Percentiles rank a stretch among this genome's conserved stretches.
These are phyloP conservation scores for Endoconidiophora laricicola DNA, from an alignment of 2,329 filamentous ascomycete species.

Conservation along the genomic window DNA sequence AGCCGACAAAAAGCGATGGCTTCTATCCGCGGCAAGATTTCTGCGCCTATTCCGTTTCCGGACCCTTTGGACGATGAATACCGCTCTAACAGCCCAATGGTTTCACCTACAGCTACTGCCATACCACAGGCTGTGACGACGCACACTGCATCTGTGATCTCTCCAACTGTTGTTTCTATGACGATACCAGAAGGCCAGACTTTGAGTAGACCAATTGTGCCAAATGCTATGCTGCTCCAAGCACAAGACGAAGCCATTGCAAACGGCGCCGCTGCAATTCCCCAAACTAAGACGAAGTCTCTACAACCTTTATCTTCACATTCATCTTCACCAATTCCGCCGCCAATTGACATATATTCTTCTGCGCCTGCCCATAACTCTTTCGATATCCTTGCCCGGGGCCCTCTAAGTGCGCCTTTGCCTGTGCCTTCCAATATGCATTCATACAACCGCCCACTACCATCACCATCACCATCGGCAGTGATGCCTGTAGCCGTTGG, in stretches of 20 bases:
- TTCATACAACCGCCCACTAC: neutral
- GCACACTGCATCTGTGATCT: neutral
- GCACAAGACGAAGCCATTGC: slow-evolving; percentile 5
- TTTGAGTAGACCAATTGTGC: slow-evolving; percentile 10
- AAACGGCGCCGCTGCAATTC: neutral
- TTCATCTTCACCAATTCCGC: slow-evolving; percentile 1
- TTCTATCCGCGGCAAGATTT: slow-evolving; percentile 41
- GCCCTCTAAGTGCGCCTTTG: slow-evolving; percentile 4
- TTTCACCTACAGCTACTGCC: slow-evolving; percentile 10
- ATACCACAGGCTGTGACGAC: slow-evolving; percentile 3
- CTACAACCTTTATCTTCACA: neutral
- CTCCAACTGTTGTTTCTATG: too few relatives aligned
- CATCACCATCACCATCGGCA: slow-evolving; percentile 1
- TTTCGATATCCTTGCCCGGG: neutral
- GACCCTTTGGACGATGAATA: slow-evolving; percentile 35
- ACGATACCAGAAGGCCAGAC: slow-evolving; percentile 10
- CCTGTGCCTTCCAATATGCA: slow-evolving; percentile 1
- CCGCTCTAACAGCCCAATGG: slow-evolving; percentile 19
- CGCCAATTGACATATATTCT: neutral
- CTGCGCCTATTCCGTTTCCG: slow-evolving; percentile 41
- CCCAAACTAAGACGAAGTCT: neutral
- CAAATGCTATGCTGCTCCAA: slow-evolving; percentile 8
- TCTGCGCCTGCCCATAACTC: neutral
- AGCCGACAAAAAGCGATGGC: too few relatives aligned
- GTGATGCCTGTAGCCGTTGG: neutral